Evolutionary conservation across 2,329 filamentous ascomycete genomes (phyloP), one percentile per base, ranked within the genome.

Genomic region (Geosmithia flava): DNA sequence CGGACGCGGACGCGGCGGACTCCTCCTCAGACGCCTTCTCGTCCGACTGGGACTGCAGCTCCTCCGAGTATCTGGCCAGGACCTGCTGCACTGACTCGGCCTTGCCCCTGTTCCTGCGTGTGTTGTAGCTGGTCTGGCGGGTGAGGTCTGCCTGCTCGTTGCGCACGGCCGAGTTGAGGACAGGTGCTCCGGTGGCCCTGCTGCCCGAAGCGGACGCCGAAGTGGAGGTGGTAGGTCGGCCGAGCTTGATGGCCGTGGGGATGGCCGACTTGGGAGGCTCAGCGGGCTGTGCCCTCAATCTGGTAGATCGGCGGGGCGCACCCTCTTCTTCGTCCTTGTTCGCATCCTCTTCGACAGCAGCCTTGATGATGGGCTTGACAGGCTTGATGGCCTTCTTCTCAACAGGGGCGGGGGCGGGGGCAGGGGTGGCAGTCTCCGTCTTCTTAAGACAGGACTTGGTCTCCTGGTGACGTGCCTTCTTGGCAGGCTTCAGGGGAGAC

Each of bases 41-140:
- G 29, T 11, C 29, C 29, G 33, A 37, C 33, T 16, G 15, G 6
- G 15, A 11, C 47, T 50, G 42, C 45, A 48, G 44, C 43, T 58
- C 51, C 49, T 56, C 58, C 44, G 54, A 54, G 48, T 55, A 51
- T 53, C 54, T 61, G 52, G 59, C 63, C 44, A 67, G 53, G 45
- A 64, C 53, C 43, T 64, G 56, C 27, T 60, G 56, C 16, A 64
- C 62, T 47, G 61, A 61, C 55, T 63, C 61, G 16, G 64, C 58
- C 42, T 59, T 56, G 20, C 62, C 63, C 57, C 54, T 63, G 53
- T 67, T 67, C 51, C 52, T 59, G 48, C 53, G 56, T 46, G 64
- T 67, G 51, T 67, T 67, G 46, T 51, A 48, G 20, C 59, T 58
- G 7, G 64, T 67, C 53, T 62, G 59, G 30, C 58, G 54, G 3